Conservation (phyloP, 306 rosid species). For the Inga laurina region DNA sequence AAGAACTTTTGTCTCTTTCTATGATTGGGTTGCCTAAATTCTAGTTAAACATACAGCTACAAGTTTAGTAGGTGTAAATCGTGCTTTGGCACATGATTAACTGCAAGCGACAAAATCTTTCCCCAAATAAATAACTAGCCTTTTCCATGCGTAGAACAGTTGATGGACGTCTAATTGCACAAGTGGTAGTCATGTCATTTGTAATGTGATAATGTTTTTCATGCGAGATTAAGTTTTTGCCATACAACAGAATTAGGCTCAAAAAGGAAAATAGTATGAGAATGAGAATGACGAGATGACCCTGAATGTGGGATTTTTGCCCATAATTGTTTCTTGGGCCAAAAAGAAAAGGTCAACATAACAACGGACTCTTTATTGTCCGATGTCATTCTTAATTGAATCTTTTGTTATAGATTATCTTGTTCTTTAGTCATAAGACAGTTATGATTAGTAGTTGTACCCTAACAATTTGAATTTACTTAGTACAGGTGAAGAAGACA, state of each 20-base stretch:
- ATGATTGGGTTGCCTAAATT: slow-evolving; percentile 18
- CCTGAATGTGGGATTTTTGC: slow-evolving; percentile 2
- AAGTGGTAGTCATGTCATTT: slow-evolving; percentile 9
- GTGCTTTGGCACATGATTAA: slow-evolving; percentile 5
- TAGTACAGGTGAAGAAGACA: slow-evolving; percentile 96
- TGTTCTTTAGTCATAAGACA: slow-evolving; percentile 39
- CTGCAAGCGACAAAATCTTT: background rate
- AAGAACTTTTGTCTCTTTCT: slow-evolving; percentile 5
- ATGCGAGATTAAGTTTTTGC: slow-evolving; percentile 6
- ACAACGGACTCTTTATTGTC: background rate
- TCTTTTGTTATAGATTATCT: slow-evolving; percentile 28
- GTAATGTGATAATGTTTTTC: slow-evolving; percentile 14
- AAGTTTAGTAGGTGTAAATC: slow-evolving; percentile 8
- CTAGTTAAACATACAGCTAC: background rate
- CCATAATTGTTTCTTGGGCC: background rate
- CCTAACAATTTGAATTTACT: slow-evolving; percentile 41
- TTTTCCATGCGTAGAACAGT: slow-evolving; percentile 22
- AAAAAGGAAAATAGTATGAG: background rate
- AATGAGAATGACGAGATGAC: background rate
- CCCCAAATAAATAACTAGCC: background rate
- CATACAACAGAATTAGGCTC: background rate
- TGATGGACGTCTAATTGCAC: slow-evolving; percentile 7
- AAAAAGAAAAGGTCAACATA: background rate
- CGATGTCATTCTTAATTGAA: slow-evolving; percentile 22
- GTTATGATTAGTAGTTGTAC: slow-evolving; percentile 30